Base-by-base conservation (phyloP, 176 grass and related monocot genomes). In the Oryza coarctata region DNA sequence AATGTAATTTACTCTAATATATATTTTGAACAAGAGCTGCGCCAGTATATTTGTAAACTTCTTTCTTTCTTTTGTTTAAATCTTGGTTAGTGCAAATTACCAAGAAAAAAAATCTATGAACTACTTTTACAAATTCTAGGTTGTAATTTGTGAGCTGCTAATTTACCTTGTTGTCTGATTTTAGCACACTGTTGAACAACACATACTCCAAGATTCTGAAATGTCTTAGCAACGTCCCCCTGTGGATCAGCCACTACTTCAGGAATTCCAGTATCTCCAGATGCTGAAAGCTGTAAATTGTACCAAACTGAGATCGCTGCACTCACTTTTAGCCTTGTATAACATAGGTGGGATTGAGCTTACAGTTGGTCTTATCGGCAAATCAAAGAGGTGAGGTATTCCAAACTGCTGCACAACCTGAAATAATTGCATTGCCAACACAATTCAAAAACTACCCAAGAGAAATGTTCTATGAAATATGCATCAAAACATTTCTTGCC, bases 401-500 rank as follows among this genome's bases (percentile, higher is more conserved):
- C 95, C 95, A 82, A 98, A 98, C 52, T 98, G 92, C 65, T 98
- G 92, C 43, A 98, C 92, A 78, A 98, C 95, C 95, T 98, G 95
- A 84, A 94, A 85, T 32, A 52, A 71, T 83, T 39, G 32, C 44
- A 57, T 78, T 65, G 15, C 65, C 22, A 3, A 82, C 38, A n/a
- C 34, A 74, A 73, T 50, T 80, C 15, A 78, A 73, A 47, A 79
- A 52, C 22, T 73, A 78, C 77, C 13, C 28, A 77, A 86, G 30
- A 84, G 58, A 88, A 88, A 29, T 50, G 26, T 43, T 25, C 15
- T 81, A 70, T 9, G 17, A 26, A 68, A 66, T 29, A 77, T 22
- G 27, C 69, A 81, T 47, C 58, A 78, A 68, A 26, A 12, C 39
- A 33, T 78, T 4, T 76, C 92, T 87, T 98, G 72, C 95, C 88